Evolutionary conservation across 2,329 filamentous ascomycete species (phyloP), one percentile per base, ranked within the genome.

Genomic region (Aureobasidium zeae): DNA sequence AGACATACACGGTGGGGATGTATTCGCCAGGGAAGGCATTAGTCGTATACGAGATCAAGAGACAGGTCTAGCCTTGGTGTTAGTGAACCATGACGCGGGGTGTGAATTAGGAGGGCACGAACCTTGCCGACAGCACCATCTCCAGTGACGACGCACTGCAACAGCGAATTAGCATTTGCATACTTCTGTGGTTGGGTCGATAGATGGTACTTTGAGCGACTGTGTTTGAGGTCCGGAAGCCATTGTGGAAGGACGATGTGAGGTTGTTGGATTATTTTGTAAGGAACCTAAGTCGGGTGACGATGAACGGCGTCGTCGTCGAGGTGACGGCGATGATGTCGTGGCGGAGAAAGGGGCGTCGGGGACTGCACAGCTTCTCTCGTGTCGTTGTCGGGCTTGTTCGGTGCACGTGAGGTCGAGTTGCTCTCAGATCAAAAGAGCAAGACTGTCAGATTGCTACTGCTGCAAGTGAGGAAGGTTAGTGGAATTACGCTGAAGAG

Each of bases 11-110:
- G 57, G 91, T 98, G 54, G 91, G 91, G 57, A 98, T 96, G 69
- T 98, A 98, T 74, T 98, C 91, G 66, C 91, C 91, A n/a, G 91
- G 91, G 66, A 98, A 98, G 53, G 91, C 91, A 72, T 96, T 98
- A 52, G 91, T 98, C 52, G 91, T 96, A 72, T 98, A 98, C 42
- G 89, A 96, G 64, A 98, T 98, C 58, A 98, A 81, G 48, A 98
- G 81, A 73, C 91, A 98, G 74, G 91, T 98, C 89, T 95, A 55
- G 19, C 44, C 32, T 35, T 10, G 51, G 63, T 15, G 31, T 34
- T 35, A 44, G 47, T 48, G 42, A 49, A 47, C 37, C 41, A 39
- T 24, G 35, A 49, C 47, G 15, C 26, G 13, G 16, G 30, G 17
- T 16, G 7, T 13, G 16, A 16, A 43, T n/a, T n/a, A n/a, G 39